Evolutionary conservation across 139 green algal genomes (phyloP).

Genomic region (Chlamydomonas asymmetrica): DNA sequence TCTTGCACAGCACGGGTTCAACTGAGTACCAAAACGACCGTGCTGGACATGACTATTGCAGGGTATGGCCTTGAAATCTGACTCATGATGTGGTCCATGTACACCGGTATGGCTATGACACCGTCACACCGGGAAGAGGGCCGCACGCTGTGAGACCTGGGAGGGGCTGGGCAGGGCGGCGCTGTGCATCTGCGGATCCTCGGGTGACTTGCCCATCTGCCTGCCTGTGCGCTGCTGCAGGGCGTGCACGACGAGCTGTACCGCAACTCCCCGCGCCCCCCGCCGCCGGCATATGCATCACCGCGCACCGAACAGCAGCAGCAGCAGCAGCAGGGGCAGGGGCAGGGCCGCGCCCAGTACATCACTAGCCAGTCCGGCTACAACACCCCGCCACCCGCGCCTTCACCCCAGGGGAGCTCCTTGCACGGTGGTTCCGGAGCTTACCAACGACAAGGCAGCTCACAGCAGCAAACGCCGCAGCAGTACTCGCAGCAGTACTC

Average conservation of each 20-base stretch:
- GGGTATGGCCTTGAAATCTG: too few relatives aligned
- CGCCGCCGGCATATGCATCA: background rate
- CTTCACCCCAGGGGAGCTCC: background rate
- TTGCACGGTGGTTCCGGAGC: background rate
- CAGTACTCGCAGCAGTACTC: background rate
- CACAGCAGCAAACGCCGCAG: background rate
- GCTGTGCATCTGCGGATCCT: too few relatives aligned
- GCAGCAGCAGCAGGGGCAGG: background rate
- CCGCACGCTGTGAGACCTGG: too few relatives aligned
- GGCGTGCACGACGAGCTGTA: conserved; percentile 4
- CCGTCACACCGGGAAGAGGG: too few relatives aligned
- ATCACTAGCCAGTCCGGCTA: background rate
- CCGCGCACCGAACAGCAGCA: background rate
- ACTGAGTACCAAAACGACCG: too few relatives aligned
- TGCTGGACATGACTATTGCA: too few relatives aligned
- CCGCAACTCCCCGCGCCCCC: background rate
- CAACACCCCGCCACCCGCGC: background rate
- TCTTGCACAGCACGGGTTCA: too few relatives aligned
- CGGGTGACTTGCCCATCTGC: background rate
- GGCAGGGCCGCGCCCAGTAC: background rate
- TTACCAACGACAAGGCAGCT: background rate
- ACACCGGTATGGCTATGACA: too few relatives aligned
- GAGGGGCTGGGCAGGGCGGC: too few relatives aligned
- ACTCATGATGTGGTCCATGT: too few relatives aligned
- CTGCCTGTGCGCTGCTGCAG: background rate